These are phyloP conservation scores for Ambrosiella beaveri DNA, from an alignment of 2,329 filamentous ascomycete species.

Conservation along the genomic window DNA sequence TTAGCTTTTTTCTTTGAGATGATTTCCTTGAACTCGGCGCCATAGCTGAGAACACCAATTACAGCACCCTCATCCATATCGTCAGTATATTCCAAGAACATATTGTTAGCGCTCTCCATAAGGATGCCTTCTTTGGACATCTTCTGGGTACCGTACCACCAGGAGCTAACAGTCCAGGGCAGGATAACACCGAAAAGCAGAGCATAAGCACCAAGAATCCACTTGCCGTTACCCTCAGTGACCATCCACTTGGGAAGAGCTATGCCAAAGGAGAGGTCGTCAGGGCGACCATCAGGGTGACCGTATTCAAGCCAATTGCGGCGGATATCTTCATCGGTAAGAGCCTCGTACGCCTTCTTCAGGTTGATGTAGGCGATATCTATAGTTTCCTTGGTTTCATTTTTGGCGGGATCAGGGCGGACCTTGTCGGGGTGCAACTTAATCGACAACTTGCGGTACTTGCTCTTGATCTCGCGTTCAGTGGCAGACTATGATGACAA, in stretches of 20 bases:
- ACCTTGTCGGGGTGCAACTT: constrained; percentile 89
- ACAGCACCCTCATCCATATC: constrained; percentile 65
- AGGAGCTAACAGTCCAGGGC: constrained; percentile 84
- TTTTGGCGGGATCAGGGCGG: constrained; percentile 65
- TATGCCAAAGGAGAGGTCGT: constrained; percentile 95
- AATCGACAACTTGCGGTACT: constrained; percentile 73
- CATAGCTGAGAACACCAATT: constrained; percentile 63
- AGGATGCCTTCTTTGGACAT: constrained; percentile 87
- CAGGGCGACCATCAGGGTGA: constrained; percentile 82
- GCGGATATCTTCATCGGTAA: constrained; percentile 92
- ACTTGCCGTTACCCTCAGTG: constrained; percentile 87
- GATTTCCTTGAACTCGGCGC: constrained; percentile 65
- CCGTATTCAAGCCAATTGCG: constrained; percentile 95
- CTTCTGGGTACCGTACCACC: constrained; percentile 96
- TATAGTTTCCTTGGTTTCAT: constrained; percentile 69
- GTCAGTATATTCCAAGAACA: constrained; percentile 87
- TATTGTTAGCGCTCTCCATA: constrained; percentile 80
- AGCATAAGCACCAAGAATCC: constrained; percentile 80
- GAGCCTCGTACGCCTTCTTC: constrained; percentile 92
- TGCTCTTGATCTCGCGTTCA: constrained; percentile 82
- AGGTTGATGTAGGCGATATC: constrained; percentile 87
- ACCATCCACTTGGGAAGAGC: constrained; percentile 86
- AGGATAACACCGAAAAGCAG: constrained; percentile 73
- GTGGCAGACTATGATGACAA: constrained; percentile 44
- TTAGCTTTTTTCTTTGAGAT: constrained; percentile 67